Conservation (phyloP, 495 filamentous ascomycete species). For the Glonium stellatum region DNA sequence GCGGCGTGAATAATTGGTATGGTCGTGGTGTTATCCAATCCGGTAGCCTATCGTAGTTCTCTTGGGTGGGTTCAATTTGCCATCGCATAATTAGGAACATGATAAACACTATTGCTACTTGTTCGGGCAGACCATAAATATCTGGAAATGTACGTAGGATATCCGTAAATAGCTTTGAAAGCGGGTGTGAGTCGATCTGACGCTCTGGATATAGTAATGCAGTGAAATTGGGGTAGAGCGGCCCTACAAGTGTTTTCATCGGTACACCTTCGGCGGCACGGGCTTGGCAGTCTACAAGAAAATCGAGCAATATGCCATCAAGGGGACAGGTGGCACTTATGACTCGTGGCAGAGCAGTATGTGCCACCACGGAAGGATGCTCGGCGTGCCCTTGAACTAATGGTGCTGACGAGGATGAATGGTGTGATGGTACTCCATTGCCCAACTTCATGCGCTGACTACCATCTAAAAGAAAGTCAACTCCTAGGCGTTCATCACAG, state of each 20-base stretch:
- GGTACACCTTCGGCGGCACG: constrained; percentile 56
- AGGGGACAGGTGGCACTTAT: constrained; percentile 60
- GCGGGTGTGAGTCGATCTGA: constrained; percentile 55
- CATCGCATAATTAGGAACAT: constrained; percentile 85
- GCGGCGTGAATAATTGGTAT: constrained; percentile 53
- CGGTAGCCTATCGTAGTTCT: constrained; percentile 67
- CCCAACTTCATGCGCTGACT: constrained; percentile 10
- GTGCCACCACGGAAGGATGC: constrained; percentile 24
- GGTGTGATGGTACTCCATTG: constrained; percentile 8
- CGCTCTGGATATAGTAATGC: constrained; percentile 63
- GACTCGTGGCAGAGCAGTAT: constrained; percentile 49
- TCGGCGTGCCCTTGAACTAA: constrained; percentile 35
- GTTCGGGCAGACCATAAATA: constrained; percentile 61
- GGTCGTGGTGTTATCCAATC: constrained; percentile 56
- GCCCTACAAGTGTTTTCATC: constrained; percentile 57
- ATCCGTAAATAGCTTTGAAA: constrained; percentile 77
- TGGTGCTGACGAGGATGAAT: constrained; percentile 19
- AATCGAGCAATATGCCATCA: constrained; percentile 68
- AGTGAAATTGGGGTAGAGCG: constrained; percentile 67
- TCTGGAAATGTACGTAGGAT: constrained; percentile 69
- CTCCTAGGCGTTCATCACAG: constrained; percentile 47
- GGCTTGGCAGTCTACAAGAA: constrained; percentile 59
- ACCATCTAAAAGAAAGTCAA: constrained; percentile 60
- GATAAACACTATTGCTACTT: constrained; percentile 66
- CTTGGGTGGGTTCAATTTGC: constrained; percentile 65